These are phyloP conservation scores for Phaseolus lunatus DNA, from an alignment of 306 rosid species.

Conservation along the genomic window DNA sequence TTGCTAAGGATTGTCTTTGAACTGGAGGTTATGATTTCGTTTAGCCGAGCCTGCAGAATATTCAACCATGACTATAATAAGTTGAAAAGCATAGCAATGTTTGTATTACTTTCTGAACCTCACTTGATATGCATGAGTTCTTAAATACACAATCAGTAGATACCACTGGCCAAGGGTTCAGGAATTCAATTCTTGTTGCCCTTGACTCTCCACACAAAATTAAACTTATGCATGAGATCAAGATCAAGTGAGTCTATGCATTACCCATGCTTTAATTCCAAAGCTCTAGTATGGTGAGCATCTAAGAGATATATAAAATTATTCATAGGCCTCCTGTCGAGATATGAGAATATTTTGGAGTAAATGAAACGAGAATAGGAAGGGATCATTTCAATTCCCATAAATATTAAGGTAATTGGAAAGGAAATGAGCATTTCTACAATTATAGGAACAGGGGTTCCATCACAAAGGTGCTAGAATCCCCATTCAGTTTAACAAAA, in stretches of 20 bases:
- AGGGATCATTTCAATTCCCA: background rate
- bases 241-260: slow-evolving; percentile 6
- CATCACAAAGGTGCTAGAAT: background rate
- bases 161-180: background rate
- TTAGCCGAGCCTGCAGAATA: slow-evolving; percentile 78
- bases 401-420: background rate
- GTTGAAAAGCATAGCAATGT: background rate
- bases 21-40: slow-evolving; percentile 78
- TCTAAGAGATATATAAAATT: background rate
- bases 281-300: background rate
- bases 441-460: background rate
- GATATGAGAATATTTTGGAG: background rate
- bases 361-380: background rate
- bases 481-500: background rate
- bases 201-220: background rate
- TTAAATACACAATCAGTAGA: background rate
- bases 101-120: slow-evolving; percentile 9
- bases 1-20: slow-evolving; percentile 53
- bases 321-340: background rate
- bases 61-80: slow-evolving; percentile 20
- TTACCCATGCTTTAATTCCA: background rate
- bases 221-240: background rate
- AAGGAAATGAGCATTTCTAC: background rate
- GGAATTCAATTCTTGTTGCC: background rate
- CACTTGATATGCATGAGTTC: slow-evolving; percentile 1